Evolutionary conservation across 495 filamentous ascomycete species (phyloP).

Genomic region (Podospora comata): DNA sequence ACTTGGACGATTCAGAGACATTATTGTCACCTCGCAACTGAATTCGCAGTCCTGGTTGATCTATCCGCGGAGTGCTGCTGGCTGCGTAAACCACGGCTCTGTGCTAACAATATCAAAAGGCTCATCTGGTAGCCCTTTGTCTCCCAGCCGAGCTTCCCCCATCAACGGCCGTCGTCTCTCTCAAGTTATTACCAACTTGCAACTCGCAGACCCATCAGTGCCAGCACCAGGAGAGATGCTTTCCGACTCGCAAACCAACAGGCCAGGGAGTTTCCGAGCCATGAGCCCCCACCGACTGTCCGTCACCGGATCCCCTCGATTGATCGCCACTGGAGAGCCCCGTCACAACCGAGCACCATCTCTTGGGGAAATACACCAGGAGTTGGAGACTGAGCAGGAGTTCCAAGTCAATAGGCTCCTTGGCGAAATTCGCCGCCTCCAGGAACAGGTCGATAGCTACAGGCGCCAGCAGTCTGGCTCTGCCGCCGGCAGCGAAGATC

Average conservation of each 20-base stretch:
- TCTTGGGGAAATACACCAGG: constrained; percentile 91
- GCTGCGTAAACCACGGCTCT: not conserved
- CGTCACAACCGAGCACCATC: constrained; percentile 69
- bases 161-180: constrained; percentile 62
- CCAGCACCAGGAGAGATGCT: constrained; percentile 64
- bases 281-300: constrained; percentile 54
- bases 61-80: too few relatives aligned
- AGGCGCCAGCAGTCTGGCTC: constrained; percentile 44
- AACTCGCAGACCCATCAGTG: constrained; percentile 63
- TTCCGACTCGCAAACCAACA: constrained; percentile 36
- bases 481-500: constrained; percentile 62
- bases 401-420: constrained; percentile 92
- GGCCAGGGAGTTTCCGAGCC: constrained; percentile 35
- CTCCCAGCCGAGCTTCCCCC: constrained; percentile 53
- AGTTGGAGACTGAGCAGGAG: constrained; percentile 93
- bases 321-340: constrained; percentile 52
- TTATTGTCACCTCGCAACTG: too few relatives aligned
- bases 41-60: too few relatives aligned
- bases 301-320: constrained; percentile 56
- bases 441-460: constrained; percentile 68
- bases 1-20: too few relatives aligned
- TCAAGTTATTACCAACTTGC: constrained; percentile 67
- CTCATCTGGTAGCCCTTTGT: constrained; percentile 53
- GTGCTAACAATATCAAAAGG: constrained; percentile 35
- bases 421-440: constrained; percentile 82